Conservation (phyloP, 805 yeast genomes). For the Saccharomycopsis lassenensis region DNA sequence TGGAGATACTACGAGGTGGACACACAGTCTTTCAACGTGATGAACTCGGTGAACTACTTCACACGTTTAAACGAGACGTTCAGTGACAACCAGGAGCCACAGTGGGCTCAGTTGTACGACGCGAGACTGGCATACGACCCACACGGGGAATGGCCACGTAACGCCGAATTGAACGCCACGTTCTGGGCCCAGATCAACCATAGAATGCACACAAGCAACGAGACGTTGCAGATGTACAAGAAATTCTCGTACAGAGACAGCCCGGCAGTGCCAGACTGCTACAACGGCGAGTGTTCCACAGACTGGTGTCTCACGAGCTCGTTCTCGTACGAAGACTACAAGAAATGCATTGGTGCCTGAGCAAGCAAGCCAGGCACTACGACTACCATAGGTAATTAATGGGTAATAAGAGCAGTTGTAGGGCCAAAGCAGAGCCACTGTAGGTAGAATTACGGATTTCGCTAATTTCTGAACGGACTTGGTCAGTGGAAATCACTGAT, state of each 20-base stretch:
- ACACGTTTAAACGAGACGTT: constrained; percentile 50
- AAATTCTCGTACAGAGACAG: constrained; percentile 42
- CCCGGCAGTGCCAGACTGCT: constrained; percentile 43
- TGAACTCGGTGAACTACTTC: constrained; percentile 50
- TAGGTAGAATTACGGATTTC: too few species aligned
- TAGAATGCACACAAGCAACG: constrained; percentile 31
- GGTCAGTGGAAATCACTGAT: too few species aligned
- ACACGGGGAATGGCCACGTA: constrained; percentile 42
- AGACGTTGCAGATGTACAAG: constrained; percentile 38
- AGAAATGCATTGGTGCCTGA: constrained; percentile 19
- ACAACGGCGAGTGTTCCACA: constrained; percentile 25
- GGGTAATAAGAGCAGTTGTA: too few species aligned
- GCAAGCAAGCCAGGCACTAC: background rate
- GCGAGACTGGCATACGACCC: constrained; percentile 49
- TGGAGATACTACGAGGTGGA: constrained; percentile 69
- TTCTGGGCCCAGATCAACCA: constrained; percentile 54
- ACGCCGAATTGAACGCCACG: constrained; percentile 52
- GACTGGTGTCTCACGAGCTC: constrained; percentile 33
- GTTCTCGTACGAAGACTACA: constrained; percentile 27
- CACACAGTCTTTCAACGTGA: constrained; percentile 43
- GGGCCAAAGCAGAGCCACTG: too few species aligned
- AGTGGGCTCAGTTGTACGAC: constrained; percentile 54
- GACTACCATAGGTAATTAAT: too few species aligned
- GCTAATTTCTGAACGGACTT: too few species aligned
- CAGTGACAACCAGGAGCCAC: constrained; percentile 45